phyloP scores from a whole-genome alignment of 768 basidiomycete species.

The Cystobasidium tubakii region DNA sequence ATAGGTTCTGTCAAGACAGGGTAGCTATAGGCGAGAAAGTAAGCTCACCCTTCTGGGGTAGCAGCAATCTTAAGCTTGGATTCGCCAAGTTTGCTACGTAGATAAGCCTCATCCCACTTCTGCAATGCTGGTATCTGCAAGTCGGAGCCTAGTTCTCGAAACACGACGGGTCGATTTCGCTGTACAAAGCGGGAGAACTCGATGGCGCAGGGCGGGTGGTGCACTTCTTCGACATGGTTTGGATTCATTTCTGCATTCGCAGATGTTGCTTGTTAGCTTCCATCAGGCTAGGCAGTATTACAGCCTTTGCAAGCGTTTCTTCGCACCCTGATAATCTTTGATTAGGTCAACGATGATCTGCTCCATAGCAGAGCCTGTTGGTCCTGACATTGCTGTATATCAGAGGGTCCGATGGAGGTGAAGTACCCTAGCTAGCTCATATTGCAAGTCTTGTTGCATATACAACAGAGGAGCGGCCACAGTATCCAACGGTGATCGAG shows the following conservation, averaged over 20 bases:
- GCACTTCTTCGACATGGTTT: conserved; percentile 21
- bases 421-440: too few relatives aligned
- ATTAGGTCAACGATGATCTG: conserved; percentile 1
- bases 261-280: not conserved
- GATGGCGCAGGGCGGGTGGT: not conserved
- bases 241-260: conserved; percentile 22
- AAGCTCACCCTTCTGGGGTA: conserved; percentile 17
- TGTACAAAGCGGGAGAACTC: conserved; percentile 25
- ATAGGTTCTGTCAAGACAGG: not conserved
- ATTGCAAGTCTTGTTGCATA: too few relatives aligned
- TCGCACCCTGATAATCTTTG: conserved; percentile 29
- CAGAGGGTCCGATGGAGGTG: too few relatives aligned
- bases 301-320: too few relatives aligned
- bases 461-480: too few relatives aligned
- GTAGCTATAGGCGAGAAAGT: not conserved
- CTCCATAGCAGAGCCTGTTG: not conserved
- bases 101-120: conserved; percentile 3
- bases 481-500: too few relatives aligned
- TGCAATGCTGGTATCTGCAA: conserved; percentile 12
- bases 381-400: too few relatives aligned
- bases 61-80: conserved; percentile 13
- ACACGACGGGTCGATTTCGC: conserved; percentile 25
- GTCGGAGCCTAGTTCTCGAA: conserved; percentile 16
- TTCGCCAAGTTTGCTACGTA: conserved; percentile 1
- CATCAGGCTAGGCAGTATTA: not conserved